Evolutionary conservation across 2,329 filamentous ascomycete species (phyloP).

Genomic region (Mariannaea elegans): DNA sequence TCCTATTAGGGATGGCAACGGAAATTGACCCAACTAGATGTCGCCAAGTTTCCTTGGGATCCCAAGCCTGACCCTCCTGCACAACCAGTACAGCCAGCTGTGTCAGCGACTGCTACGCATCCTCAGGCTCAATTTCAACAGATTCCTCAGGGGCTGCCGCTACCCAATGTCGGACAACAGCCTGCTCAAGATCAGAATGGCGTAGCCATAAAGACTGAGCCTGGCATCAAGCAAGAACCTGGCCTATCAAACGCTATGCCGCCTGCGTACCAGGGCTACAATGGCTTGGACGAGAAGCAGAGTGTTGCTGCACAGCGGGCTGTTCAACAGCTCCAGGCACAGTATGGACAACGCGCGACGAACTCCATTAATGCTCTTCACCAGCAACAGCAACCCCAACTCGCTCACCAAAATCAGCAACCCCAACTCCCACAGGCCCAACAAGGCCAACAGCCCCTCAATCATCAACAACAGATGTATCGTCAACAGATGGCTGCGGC

Average conservation of each 20-base stretch:
- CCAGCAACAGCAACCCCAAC: constrained; percentile 47
- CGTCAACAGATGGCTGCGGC: constrained; percentile 41
- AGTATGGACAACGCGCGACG: constrained; percentile 71
- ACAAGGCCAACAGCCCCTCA: constrained; percentile 40
- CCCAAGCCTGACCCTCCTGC: constrained; percentile 71
- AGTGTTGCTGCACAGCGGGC: constrained; percentile 63
- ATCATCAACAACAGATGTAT: constrained; percentile 42
- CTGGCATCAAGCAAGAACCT: constrained; percentile 56
- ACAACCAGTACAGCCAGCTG: constrained; percentile 45
- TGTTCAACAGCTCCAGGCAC: constrained; percentile 63
- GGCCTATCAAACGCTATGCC: constrained; percentile 45
- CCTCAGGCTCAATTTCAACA: constrained; percentile 46
- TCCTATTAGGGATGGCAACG: constrained; percentile 84
- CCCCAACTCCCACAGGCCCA: constrained; percentile 44
- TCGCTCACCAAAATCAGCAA: constrained; percentile 40
- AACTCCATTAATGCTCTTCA: constrained; percentile 73
- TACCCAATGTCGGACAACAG: constrained; percentile 44
- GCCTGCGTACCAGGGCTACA: constrained; percentile 45
- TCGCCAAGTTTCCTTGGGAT: constrained; percentile 95
- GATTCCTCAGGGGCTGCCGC: constrained; percentile 39
- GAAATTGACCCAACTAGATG: constrained; percentile 83
- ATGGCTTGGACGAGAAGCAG: constrained; percentile 45
- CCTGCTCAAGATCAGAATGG: constrained; percentile 44
- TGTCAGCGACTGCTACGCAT: constrained; percentile 37
- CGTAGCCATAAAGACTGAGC: constrained; percentile 59